Percentiles rank a stretch among this genome's conserved stretches.
phyloP scores from a whole-genome alignment of 768 basidiomycete species.

The Kwoniella mangroviensis region DNA sequence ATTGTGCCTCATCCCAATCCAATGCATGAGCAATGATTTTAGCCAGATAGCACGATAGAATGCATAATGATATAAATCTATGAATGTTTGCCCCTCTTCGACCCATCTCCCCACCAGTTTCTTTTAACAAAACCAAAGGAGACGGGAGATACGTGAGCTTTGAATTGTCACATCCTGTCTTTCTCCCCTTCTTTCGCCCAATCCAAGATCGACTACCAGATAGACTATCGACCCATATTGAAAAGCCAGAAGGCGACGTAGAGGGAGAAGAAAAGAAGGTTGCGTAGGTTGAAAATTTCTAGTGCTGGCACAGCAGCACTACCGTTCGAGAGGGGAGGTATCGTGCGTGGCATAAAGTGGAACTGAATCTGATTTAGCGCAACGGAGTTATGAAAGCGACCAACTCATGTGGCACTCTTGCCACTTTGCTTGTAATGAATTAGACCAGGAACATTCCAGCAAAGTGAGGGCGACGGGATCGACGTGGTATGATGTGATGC shows the following conservation, averaged over 20 bases:
- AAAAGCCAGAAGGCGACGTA: not conserved
- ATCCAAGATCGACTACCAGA: not conserved
- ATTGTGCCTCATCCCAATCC: too few species aligned
- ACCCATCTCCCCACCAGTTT: constrained; percentile 48
- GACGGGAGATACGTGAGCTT: constrained; percentile 55
- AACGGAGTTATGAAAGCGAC: not conserved
- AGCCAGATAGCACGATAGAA: too few species aligned
- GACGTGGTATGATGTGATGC: not conserved
- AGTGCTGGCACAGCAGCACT: too few species aligned
- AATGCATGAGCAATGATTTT: too few species aligned
- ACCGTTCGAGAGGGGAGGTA: too few species aligned
- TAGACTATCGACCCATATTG: not conserved
- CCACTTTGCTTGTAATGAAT: not conserved
- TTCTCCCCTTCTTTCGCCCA: constrained; percentile 18
- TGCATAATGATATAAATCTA: not conserved
- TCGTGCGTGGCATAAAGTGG: too few species aligned
- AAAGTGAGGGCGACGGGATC: not conserved
- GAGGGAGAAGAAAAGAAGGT: constrained; percentile 5
- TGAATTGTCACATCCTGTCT: constrained; percentile 15
- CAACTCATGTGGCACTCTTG: too few species aligned
- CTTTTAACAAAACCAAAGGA: constrained; percentile 25
- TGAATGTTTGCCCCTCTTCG: constrained; percentile 50
- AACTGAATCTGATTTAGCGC: too few species aligned
- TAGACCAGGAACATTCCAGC: not conserved
- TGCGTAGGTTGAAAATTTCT: too few species aligned